phyloP scores from a whole-genome alignment of 805 yeast genomes.

The Saccharomyces eubayanus region DNA sequence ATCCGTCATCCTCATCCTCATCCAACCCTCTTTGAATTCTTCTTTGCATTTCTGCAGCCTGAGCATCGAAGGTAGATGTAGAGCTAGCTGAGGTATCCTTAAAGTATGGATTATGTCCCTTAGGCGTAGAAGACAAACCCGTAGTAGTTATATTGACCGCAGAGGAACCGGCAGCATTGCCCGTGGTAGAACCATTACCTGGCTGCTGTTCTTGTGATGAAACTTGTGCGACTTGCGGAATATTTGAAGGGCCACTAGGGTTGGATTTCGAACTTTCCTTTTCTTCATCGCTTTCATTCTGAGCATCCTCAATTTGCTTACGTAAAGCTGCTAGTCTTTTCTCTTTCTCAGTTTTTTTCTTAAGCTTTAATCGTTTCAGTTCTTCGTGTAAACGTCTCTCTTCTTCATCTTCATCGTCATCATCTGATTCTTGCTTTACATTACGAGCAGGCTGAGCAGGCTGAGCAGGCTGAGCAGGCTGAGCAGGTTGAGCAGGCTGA shows the following conservation, averaged over 20 bases:
- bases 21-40: conserved; percentile 52
- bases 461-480: background rate
- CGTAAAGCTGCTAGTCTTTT: conserved; percentile 50
- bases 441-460: conserved; percentile 10
- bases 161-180: background rate
- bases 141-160: background rate
- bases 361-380: conserved; percentile 36
- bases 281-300: conserved; percentile 35
- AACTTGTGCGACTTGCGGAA: background rate
- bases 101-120: conserved; percentile 45
- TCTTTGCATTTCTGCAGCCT: conserved; percentile 61
- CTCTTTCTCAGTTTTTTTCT: conserved; percentile 51
- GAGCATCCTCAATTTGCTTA: conserved; percentile 49
- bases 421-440: conserved; percentile 13
- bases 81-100: conserved; percentile 33
- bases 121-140: conserved; percentile 5
- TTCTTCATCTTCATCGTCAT: conserved; percentile 42
- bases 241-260: background rate
- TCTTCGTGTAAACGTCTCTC: conserved; percentile 36
- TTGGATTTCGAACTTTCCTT: conserved; percentile 10
- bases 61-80: conserved; percentile 38
- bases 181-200: background rate
- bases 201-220: background rate
- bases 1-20: conserved; percentile 29
- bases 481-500: background rate